Evolutionary conservation across 1,139 yeast species (phyloP).

Genomic region (Diutina mesorugosa): DNA sequence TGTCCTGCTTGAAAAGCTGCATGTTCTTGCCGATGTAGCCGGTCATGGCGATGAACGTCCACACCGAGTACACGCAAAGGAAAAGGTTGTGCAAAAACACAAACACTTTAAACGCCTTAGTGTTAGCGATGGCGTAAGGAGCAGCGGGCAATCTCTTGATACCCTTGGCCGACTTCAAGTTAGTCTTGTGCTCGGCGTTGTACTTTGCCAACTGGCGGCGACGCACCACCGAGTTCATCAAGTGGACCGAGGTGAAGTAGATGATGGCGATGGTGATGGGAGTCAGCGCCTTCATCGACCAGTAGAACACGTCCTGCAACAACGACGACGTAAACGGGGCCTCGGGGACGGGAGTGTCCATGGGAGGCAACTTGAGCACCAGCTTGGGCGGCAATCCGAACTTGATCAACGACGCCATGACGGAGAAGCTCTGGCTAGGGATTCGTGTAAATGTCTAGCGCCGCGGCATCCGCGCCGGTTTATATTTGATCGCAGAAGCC

Average conservation of each 20-base stretch:
- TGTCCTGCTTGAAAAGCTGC: constrained; percentile 8
- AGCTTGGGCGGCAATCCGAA: constrained; percentile 25
- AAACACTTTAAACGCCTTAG: constrained; percentile 34
- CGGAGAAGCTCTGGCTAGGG: not conserved
- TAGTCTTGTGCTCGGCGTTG: constrained; percentile 9
- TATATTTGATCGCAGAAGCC: not conserved
- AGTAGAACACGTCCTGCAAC: constrained; percentile 15
- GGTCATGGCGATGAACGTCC: constrained; percentile 65
- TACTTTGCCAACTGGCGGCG: constrained; percentile 20
- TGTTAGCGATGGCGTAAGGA: constrained; percentile 39
- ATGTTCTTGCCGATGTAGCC: constrained; percentile 31
- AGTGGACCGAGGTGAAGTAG: constrained; percentile 50
- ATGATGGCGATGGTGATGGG: constrained; percentile 49
- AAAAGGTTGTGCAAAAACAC: constrained; percentile 52
- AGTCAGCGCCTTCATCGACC: constrained; percentile 26
- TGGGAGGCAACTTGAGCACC: constrained; percentile 20
- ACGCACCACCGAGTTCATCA: constrained; percentile 30
- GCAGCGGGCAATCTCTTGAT: constrained; percentile 36
- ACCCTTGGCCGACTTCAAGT: constrained; percentile 12
- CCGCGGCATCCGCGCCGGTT: not conserved
- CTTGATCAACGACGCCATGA: constrained; percentile 1
- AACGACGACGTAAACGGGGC: constrained; percentile 22
- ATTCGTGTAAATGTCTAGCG: not conserved
- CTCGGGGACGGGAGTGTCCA: constrained; percentile 20
- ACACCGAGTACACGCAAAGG: constrained; percentile 52